Conservation (phyloP, 106 monocot genomes). For the Phalaenopsis aphrodite region DNA sequence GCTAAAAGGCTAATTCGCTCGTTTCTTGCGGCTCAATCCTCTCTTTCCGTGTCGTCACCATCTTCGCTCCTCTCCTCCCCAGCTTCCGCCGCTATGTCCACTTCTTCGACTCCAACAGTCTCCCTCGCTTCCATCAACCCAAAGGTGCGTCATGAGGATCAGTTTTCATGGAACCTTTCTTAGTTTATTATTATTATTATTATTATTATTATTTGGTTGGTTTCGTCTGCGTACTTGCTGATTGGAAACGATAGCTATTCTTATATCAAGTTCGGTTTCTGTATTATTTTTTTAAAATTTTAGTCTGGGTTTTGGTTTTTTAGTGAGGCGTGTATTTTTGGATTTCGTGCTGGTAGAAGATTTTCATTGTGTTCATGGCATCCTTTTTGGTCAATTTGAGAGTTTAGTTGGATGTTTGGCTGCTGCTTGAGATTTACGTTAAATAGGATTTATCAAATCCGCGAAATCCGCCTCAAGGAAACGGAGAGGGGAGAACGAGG, state of each 20-base stretch:
- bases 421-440: no score
- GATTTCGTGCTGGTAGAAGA: background rate
- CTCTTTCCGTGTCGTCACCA: background rate
- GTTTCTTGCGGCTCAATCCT: background rate
- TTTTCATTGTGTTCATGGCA: background rate
- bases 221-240: background rate
- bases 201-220: background rate
- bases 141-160: conserved; percentile 32
- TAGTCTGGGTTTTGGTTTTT: background rate
- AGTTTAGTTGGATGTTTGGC: background rate
- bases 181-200: background rate
- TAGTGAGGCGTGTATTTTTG: background rate
- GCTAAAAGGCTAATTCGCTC: conserved; percentile 26
- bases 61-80: background rate
- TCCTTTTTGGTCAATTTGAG: background rate
- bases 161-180: background rate
- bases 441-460: no score
- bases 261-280: background rate
- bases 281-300: background rate
- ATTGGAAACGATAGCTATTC: background rate
- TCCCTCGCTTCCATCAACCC: conserved; percentile 51
- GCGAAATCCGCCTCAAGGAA: no score
- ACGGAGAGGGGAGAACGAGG: no score
- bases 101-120: background rate
- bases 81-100: background rate